A percentile compares a stretch with the other conserved stretches of the same genome.
phyloP scores from a whole-genome alignment of 441 rosid species.

The Isatis lusitanica region DNA sequence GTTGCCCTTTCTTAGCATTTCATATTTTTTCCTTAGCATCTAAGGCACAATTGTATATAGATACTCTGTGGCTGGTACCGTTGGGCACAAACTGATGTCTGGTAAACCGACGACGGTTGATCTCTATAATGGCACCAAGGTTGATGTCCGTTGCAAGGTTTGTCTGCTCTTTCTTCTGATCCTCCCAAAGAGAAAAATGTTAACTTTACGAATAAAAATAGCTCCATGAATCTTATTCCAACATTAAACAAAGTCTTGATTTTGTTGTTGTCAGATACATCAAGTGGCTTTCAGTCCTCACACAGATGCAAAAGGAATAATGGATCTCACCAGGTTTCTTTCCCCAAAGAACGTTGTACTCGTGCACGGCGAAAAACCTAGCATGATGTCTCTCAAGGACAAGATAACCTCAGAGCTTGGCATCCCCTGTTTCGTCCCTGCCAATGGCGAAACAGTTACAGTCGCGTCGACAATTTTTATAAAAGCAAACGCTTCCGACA shows the following conservation, averaged over 20 bases:
- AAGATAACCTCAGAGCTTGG: conserved; percentile 69
- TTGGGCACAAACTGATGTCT: conserved; percentile 86
- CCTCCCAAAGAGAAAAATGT: not conserved
- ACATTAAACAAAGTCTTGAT: not conserved
- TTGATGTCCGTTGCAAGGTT: conserved; percentile 94
- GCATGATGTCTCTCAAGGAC: conserved; percentile 73
- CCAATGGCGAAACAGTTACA: conserved; percentile 67
- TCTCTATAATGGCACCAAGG: conserved; percentile 77
- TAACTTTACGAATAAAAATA: not conserved
- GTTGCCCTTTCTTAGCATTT: not conserved
- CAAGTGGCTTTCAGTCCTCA: conserved; percentile 95
- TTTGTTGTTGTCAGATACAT: conserved; percentile 58
- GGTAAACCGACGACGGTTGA: conserved; percentile 82
- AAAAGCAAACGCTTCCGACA: conserved; percentile 66
- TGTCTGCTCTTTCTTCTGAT: conserved; percentile 5
- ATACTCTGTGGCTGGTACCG: conserved; percentile 91
- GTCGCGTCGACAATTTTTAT: conserved; percentile 59
- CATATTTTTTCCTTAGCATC: not conserved
- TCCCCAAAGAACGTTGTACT: conserved; percentile 78
- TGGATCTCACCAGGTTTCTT: conserved; percentile 88
- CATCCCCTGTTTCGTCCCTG: conserved; percentile 70
- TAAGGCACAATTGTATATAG: conserved; percentile 34
- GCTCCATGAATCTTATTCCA: not conserved
- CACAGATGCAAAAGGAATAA: conserved; percentile 86
- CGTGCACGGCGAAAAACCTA: conserved; percentile 91